Conservation (phyloP, 2,329 filamentous ascomycete genomes). For the Epichloe hybrida region DNA sequence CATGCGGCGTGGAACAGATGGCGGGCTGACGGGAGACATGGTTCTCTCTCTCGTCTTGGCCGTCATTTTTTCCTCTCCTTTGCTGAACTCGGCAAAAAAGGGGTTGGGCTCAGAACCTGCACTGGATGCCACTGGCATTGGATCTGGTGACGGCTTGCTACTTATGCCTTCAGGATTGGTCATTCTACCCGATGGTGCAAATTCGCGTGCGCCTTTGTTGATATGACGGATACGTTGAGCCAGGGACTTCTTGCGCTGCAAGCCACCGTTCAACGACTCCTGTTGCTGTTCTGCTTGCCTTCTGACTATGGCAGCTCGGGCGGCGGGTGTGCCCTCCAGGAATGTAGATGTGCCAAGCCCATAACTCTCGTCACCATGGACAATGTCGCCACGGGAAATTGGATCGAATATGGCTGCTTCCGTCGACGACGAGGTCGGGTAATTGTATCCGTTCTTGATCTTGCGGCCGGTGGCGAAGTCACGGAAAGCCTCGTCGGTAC, state of each 20-base stretch:
- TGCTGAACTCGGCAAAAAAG: constrained; percentile 73
- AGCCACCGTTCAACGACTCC: constrained; percentile 42
- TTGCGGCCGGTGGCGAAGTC: constrained; percentile 50
- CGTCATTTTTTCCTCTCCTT: constrained; percentile 37
- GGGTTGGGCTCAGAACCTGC: constrained; percentile 44
- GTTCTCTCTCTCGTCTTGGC: constrained; percentile 27
- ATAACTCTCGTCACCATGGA: constrained; percentile 72
- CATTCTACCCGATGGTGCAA: constrained; percentile 43
- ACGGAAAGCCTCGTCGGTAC: constrained; percentile 70
- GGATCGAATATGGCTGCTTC: constrained; percentile 53
- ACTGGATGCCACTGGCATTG: constrained; percentile 20
- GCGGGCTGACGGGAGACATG: constrained; percentile 44
- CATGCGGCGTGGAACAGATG: constrained; percentile 26
- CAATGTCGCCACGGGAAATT: constrained; percentile 48
- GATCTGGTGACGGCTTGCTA: constrained; percentile 27
- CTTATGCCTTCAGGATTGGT: constrained; percentile 40
- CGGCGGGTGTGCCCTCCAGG: constrained; percentile 82
- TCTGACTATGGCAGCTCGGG: constrained; percentile 63
- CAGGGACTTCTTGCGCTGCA: constrained; percentile 87
- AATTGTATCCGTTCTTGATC: constrained; percentile 15
- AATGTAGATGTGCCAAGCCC: constrained; percentile 92
- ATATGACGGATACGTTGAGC: constrained; percentile 84
- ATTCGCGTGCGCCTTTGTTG: constrained; percentile 53
- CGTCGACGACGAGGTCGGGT: constrained; percentile 14
- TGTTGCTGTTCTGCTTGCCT: constrained; percentile 55